Conservation (phyloP, 805 yeast species). For the Wickerhamiella musiphila region DNA sequence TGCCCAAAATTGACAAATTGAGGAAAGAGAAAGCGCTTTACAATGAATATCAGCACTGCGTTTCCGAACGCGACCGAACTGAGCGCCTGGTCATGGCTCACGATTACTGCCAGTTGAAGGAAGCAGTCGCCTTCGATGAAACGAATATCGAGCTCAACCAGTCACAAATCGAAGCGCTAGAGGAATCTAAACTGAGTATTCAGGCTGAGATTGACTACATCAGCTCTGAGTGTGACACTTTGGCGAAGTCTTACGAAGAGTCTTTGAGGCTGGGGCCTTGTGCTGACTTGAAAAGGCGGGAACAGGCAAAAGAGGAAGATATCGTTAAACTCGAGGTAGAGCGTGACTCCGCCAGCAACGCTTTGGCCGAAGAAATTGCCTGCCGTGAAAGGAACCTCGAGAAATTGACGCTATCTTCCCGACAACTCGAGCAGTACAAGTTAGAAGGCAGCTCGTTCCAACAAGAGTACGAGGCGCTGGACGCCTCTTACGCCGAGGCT, state of each 20-base stretch:
- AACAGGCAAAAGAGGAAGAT: constrained; percentile 2
- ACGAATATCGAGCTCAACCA: no score
- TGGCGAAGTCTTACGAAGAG: no score
- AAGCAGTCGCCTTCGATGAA: no score
- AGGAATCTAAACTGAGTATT: no score
- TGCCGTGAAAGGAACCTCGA: constrained; percentile 8
- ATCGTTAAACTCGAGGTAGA: constrained; percentile 3
- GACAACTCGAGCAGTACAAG: constrained; percentile 14
- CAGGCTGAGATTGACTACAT: no score
- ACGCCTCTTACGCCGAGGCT: constrained; percentile 1
- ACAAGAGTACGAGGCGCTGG: constrained; percentile 2
- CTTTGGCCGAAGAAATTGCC: background rate
- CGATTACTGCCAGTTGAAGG: constrained; percentile 33
- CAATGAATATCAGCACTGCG: constrained; percentile 73
- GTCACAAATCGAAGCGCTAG: no score
- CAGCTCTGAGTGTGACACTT: no score
- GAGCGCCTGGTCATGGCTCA: constrained; percentile 62
- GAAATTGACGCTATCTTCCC: constrained; percentile 24
- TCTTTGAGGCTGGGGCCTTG: no score
- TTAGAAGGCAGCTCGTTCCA: constrained; percentile 2
- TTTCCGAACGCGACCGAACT: constrained; percentile 59
- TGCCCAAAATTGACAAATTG: constrained; percentile 71
- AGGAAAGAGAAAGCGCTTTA: constrained; percentile 68
- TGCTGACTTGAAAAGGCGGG: no score
- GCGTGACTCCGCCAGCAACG: background rate